A percentile compares a stretch with the other conserved stretches of the same genome.
phyloP scores from a whole-genome alignment of 164 flowering plant species.

The Sextonia rubra region DNA sequence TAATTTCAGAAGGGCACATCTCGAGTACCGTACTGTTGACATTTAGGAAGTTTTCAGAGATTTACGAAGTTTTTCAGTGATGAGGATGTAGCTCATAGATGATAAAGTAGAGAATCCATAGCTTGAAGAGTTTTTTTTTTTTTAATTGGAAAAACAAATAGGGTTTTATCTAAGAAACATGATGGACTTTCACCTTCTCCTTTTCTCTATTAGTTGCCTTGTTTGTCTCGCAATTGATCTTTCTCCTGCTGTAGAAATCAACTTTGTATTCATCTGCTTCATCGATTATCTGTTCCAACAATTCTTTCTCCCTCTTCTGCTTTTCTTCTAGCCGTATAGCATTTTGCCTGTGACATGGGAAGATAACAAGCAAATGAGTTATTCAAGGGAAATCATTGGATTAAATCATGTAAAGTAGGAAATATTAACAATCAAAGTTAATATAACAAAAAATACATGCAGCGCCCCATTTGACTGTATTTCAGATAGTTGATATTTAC shows the following conservation, averaged over 20 bases:
- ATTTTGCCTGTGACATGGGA: constrained; percentile 30
- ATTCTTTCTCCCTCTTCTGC: constrained; percentile 62
- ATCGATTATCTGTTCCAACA: constrained; percentile 40
- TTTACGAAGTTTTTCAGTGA: no score
- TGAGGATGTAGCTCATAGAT: no score
- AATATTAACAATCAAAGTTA: no score
- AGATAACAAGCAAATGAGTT: background rate
- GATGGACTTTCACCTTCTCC: constrained; percentile 41
- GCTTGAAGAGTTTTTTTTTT: no score
- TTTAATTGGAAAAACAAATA: no score
- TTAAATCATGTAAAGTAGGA: background rate
- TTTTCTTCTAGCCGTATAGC: constrained; percentile 52
- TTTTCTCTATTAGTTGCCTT: constrained; percentile 47
- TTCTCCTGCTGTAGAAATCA: constrained; percentile 44
- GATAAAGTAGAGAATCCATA: no score
- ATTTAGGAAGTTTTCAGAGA: no score
- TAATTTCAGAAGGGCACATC: no score
- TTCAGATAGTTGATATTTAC: no score
- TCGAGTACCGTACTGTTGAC: no score
- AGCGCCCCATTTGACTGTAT: no score
- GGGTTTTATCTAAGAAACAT: background rate
- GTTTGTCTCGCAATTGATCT: constrained; percentile 34
- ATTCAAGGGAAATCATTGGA: background rate
- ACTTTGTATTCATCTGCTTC: constrained; percentile 57
- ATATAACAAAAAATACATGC: no score